Evolutionary conservation across 2,329 filamentous ascomycete species (phyloP).

Genomic region (Colletotrichum scovillei): DNA sequence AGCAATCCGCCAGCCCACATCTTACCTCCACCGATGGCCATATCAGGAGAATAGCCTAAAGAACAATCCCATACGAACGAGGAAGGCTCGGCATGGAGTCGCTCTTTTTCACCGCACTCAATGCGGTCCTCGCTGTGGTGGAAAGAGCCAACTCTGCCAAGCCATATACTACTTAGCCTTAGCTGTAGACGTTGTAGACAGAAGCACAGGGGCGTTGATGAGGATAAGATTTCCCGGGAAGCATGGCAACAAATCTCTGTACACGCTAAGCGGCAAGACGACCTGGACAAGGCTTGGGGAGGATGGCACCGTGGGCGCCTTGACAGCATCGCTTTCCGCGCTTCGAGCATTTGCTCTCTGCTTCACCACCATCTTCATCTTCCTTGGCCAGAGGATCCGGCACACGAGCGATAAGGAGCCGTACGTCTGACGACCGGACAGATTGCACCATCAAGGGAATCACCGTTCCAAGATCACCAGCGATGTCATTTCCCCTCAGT

Average conservation of each 20-base stretch:
- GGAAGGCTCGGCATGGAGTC: no score
- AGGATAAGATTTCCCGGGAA: neutral
- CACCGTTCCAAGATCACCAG: neutral
- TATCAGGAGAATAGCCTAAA: no score
- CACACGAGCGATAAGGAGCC: neutral
- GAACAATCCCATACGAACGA: no score
- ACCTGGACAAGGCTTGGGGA: neutral
- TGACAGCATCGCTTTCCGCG: neutral
- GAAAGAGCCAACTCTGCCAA: no score
- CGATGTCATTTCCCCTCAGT: neutral
- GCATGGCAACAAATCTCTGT: neutral
- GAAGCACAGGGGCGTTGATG: neutral
- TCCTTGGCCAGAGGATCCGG: neutral
- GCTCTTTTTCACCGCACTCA: no score
- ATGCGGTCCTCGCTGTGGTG: no score
- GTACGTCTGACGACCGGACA: no score
- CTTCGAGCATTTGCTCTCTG: neutral
- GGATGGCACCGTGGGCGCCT: neutral
- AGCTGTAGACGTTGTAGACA: neutral
- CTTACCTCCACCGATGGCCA: no score
- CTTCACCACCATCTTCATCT: neutral
- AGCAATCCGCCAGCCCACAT: no score
- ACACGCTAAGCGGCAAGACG: neutral
- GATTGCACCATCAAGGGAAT: neutral
- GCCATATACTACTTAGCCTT: neutral